Evolutionary conservation across 495 filamentous ascomycete species (phyloP).

Genomic region (Penicillium soppii): DNA sequence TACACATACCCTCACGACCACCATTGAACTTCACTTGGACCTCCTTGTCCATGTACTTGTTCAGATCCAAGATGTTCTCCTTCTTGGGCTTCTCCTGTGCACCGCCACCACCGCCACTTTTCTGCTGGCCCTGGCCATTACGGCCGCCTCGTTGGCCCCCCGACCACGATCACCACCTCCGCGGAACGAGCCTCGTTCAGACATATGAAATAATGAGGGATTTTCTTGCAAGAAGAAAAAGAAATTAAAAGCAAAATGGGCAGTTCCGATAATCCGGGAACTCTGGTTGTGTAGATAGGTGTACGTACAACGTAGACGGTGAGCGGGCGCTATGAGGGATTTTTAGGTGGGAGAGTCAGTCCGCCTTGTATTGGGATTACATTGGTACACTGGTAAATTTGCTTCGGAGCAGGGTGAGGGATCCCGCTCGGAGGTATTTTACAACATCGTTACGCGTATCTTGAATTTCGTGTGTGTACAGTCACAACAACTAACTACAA

Average conservation of each 20-base stretch:
- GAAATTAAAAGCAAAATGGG: conserved; percentile 1
- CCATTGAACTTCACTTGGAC: conserved; percentile 96
- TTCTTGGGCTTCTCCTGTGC: conserved; percentile 82
- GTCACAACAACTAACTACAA: no score
- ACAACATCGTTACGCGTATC: neutral
- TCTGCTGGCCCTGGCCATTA: conserved; percentile 36
- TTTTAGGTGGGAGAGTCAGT: conserved; percentile 11
- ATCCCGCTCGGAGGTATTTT: conserved; percentile 11
- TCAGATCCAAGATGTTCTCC: conserved; percentile 94
- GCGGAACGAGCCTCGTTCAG: conserved; percentile 67
- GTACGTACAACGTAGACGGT: conserved; percentile 7
- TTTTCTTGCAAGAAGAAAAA: neutral
- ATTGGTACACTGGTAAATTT: neutral
- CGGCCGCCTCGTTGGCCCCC: conserved; percentile 46
- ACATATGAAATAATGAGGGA: conserved; percentile 46
- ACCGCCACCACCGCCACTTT: conserved; percentile 51
- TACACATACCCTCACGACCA: conserved; percentile 76
- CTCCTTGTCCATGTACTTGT: conserved; percentile 94
- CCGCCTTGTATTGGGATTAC: conserved; percentile 7
- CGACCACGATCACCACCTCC: conserved; percentile 54
- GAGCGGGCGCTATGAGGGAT: conserved; percentile 25
- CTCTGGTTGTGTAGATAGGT: conserved; percentile 8
- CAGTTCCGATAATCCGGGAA: conserved; percentile 6
- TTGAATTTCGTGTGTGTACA: no score
- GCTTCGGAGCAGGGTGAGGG: neutral